These are phyloP conservation scores for Dryas octopetala DNA, from an alignment of 306 rosid species.

Conservation along the genomic window DNA sequence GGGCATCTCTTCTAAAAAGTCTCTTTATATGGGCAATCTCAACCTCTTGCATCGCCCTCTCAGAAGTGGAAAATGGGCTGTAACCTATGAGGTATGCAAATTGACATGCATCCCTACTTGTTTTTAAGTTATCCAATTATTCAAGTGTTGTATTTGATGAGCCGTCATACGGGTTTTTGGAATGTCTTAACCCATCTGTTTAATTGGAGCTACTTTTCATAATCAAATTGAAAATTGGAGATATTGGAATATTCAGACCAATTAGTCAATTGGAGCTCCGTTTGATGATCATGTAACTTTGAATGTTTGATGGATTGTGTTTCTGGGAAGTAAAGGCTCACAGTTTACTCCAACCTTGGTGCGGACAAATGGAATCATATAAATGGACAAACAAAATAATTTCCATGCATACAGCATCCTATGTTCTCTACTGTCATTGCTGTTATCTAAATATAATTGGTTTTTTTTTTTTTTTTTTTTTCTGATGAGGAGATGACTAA, in stretches of 20 bases:
- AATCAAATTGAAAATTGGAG: not conserved
- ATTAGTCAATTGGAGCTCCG: not conserved
- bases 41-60: slow-evolving; percentile 98
- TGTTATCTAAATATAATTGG: not conserved
- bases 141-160: not conserved
- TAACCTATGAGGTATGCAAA: slow-evolving; percentile 74
- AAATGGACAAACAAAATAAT: not conserved
- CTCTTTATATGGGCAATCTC: slow-evolving; percentile 97
- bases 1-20: slow-evolving; percentile 49
- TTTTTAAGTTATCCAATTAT: not conserved
- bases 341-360: not conserved
- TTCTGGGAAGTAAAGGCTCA: not conserved
- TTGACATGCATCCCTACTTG: slow-evolving; percentile 10
- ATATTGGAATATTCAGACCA: not conserved
- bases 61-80: slow-evolving; percentile 94
- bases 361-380: not conserved
- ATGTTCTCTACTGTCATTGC: not conserved
- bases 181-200: not conserved
- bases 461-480: not conserved
- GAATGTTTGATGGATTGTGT: slow-evolving; percentile 1
- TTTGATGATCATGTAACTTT: not conserved
- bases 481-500: not conserved
- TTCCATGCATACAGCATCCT: not conserved
- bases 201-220: not conserved
- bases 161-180: not conserved